Base-by-base conservation (phyloP, 202 grass and related monocot species). In the Digitaria exilis region DNA sequence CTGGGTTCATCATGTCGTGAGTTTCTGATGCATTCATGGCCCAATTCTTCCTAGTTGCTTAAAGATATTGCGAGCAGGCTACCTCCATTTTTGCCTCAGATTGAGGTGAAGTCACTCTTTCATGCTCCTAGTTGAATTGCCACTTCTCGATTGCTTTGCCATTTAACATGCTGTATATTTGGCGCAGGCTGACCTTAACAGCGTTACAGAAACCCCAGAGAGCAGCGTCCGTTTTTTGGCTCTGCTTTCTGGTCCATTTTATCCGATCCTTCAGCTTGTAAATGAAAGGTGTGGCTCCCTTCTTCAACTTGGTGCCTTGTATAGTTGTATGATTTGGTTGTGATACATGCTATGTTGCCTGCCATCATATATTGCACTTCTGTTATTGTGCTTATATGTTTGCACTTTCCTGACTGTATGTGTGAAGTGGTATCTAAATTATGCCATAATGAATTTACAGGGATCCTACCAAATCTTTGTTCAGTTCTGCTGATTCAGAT, bases 211-310 rank as follows among this genome's bases (percentile, higher is more conserved):
- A 70, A 82, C 84, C 67, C 89, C 90, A 49, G 92, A 98, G 58
- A 90, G 62, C 80, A 94, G 77, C 28, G 82, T 93, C 55, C 86
- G 65, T 2, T 95, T 98, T 80, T 86, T 98, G 76, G 92, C 89
- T 75, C 87, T 95, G 83, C 92, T 98, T 84, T 92, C 90, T 86
- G 95, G 95, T 16, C 95, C 95, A 83, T 95, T 98, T 80, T 98
- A 91, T 82, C 92, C 95, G 2, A 90, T 98, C 76, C 90, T 98
- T 39, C 84, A 73, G 63, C 92, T 98, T 88, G 79, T 91, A 88
- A 91, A 86, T 63, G 90, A 98, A 89, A 98, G 95, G 95, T 98
- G 35, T 5, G 74, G 6, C 39, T 77, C 69, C 22, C 65, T 83
- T 79, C 13, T 79, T 72, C 22, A 70, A 62, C 41, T 31, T 80